Evolutionary conservation across 768 basidiomycete genomes (phyloP).

Genomic region (Podaxis carcinomalis): DNA sequence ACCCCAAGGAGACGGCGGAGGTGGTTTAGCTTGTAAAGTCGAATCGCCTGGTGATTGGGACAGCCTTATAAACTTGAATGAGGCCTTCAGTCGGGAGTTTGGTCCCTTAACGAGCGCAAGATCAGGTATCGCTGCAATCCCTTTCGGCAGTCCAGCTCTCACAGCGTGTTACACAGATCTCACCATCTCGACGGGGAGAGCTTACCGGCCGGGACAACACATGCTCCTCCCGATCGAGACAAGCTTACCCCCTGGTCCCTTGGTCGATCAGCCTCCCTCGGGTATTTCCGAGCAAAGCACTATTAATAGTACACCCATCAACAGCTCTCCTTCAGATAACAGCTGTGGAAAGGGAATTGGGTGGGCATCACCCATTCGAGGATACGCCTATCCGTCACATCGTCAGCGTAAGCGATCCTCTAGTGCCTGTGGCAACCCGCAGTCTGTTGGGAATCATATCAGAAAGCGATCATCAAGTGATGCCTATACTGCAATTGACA

Average conservation of each 20-base stretch:
- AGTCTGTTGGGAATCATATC: neutral
- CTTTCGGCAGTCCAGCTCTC: neutral
- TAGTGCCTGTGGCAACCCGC: neutral
- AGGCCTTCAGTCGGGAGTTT: neutral
- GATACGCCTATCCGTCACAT: neutral
- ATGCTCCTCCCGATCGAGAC: neutral
- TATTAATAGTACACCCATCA: constrained; percentile 6
- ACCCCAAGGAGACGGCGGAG: no score
- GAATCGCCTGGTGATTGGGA: neutral
- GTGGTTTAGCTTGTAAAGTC: neutral
- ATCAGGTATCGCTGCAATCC: neutral
- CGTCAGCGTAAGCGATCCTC: neutral
- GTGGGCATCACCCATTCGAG: neutral
- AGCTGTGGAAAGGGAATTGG: neutral
- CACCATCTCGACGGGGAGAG: neutral
- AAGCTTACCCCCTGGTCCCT: neutral
- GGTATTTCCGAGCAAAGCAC: constrained; percentile 3
- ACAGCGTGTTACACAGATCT: neutral
- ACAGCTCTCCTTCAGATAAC: neutral
- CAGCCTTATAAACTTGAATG: neutral
- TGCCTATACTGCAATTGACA: neutral
- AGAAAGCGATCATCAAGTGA: constrained; percentile 4
- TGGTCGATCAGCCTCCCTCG: neutral
- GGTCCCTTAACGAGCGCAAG: neutral
- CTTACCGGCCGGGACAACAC: neutral